Evolutionary conservation across 345 rosid species (phyloP).

Genomic region (Lenwebbia sp.): DNA sequence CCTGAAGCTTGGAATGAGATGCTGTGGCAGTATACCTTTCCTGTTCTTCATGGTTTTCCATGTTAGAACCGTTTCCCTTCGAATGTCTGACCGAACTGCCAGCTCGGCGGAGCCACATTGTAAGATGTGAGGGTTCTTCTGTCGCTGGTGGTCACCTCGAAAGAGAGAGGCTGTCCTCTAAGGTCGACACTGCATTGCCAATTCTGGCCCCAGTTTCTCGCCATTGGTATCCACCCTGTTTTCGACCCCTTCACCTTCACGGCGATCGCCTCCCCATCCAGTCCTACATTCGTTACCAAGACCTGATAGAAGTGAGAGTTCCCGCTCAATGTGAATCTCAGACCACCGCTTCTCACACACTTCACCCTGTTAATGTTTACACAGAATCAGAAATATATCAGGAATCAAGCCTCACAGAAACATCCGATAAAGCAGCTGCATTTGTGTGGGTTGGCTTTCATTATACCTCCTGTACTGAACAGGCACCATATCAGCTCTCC

Average conservation of each 20-base stretch:
- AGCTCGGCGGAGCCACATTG: constrained; percentile 66
- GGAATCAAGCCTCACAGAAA: not conserved
- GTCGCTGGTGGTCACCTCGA: constrained; percentile 63
- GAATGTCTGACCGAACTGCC: constrained; percentile 80
- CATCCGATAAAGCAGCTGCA: not conserved
- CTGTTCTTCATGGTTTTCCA: not conserved
- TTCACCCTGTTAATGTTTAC: constrained; percentile 36
- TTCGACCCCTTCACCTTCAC: constrained; percentile 83
- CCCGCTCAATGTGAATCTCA: constrained; percentile 73
- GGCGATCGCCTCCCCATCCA: constrained; percentile 70
- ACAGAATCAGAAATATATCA: not conserved
- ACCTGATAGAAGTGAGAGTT: constrained; percentile 61
- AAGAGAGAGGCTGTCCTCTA: constrained; percentile 73
- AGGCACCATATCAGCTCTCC: constrained; percentile 61
- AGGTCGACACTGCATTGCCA: constrained; percentile 69
- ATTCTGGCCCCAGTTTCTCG: constrained; percentile 94
- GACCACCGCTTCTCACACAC: constrained; percentile 58
- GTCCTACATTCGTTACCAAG: constrained; percentile 67
- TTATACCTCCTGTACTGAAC: constrained; percentile 61
- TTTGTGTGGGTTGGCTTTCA: not conserved
- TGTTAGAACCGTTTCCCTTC: constrained; percentile 64
- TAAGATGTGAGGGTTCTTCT: constrained; percentile 63
- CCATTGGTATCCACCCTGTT: constrained; percentile 95
- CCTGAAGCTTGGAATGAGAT: not conserved
- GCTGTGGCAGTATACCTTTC: not conserved